Evolutionary conservation across 2,329 filamentous ascomycete species (phyloP).

Genomic region (Pestalotiopsis fici): DNA sequence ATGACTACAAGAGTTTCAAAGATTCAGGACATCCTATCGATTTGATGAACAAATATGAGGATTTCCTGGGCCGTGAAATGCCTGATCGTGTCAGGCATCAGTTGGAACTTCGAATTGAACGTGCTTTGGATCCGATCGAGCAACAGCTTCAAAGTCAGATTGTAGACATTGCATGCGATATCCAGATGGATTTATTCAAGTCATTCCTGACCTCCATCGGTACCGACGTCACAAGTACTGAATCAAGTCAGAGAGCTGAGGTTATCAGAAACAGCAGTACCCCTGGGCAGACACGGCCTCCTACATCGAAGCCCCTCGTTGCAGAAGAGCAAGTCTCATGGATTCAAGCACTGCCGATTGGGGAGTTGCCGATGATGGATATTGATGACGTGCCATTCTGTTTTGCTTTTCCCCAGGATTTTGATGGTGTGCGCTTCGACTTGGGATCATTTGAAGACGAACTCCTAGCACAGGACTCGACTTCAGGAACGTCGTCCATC

Average conservation of each 20-base stretch:
- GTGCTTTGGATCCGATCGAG: constrained; percentile 13
- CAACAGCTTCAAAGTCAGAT: constrained; percentile 14
- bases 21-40: neutral
- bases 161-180: constrained; percentile 15
- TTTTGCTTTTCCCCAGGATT: neutral
- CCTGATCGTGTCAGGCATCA: constrained; percentile 14
- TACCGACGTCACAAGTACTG: no score
- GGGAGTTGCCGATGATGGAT: no score
- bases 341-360: no score
- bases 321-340: no score
- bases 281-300: no score
- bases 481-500: neutral
- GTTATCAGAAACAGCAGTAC: no score
- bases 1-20: neutral
- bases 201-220: neutral
- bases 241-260: no score
- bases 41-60: constrained; percentile 10
- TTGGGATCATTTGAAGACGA: neutral
- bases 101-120: constrained; percentile 14
- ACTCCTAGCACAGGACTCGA: neutral
- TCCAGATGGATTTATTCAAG: constrained; percentile 14
- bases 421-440: neutral
- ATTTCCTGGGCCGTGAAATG: constrained; percentile 13
- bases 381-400: no score
- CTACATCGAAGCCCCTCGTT: no score